Evolutionary conservation across 2,329 filamentous ascomycete species (phyloP).

Genomic region (Stagonosporopsis cucurbitacearum): DNA sequence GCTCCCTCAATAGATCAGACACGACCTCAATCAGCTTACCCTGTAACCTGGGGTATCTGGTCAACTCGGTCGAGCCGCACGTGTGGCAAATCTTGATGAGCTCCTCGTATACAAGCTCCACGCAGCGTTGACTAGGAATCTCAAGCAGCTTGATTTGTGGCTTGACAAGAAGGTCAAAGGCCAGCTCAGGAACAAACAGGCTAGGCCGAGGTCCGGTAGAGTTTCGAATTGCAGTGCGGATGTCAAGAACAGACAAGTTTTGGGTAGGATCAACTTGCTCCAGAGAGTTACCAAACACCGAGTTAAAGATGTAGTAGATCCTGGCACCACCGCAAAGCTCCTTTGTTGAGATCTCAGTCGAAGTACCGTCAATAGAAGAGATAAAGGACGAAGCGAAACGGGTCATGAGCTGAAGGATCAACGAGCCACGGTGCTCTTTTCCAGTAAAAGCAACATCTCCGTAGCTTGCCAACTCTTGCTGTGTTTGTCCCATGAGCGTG

Average conservation of each 20-base stretch:
- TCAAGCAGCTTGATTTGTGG: slow-evolving; percentile 98
- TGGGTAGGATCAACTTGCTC: slow-evolving; percentile 96
- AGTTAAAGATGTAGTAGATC: slow-evolving; percentile 99
- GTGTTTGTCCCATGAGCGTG: slow-evolving; percentile 99
- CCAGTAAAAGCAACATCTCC: slow-evolving; percentile 97
- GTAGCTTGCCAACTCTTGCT: slow-evolving; percentile 97
- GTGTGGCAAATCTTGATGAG: slow-evolving; percentile 99
- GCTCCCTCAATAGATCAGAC: slow-evolving; percentile 90
- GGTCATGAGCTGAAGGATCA: slow-evolving; percentile 97
- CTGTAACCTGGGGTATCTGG: slow-evolving; percentile 89
- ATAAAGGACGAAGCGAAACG: slow-evolving; percentile 98
- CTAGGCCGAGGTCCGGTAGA: slow-evolving; percentile 95
- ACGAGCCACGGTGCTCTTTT: slow-evolving; percentile 92
- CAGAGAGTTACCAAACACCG: slow-evolving; percentile 94
- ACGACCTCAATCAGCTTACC: slow-evolving; percentile 98
- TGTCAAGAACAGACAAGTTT: slow-evolving; percentile 92
- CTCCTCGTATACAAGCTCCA: slow-evolving; percentile 98
- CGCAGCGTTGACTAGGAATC: slow-evolving; percentile 91
- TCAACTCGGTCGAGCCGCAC: slow-evolving; percentile 92
- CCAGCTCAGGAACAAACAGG: slow-evolving; percentile 95
- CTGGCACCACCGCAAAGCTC: slow-evolving; percentile 93
- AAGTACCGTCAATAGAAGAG: slow-evolving; percentile 97
- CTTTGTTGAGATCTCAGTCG: slow-evolving; percentile 97
- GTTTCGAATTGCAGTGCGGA: slow-evolving; percentile 95
- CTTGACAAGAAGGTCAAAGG: slow-evolving; percentile 96